Percentiles rank a stretch among this genome's conserved stretches.
These are phyloP conservation scores for Calonectria naviculata DNA, from an alignment of 2,329 filamentous ascomycete genomes.

Conservation along the genomic window DNA sequence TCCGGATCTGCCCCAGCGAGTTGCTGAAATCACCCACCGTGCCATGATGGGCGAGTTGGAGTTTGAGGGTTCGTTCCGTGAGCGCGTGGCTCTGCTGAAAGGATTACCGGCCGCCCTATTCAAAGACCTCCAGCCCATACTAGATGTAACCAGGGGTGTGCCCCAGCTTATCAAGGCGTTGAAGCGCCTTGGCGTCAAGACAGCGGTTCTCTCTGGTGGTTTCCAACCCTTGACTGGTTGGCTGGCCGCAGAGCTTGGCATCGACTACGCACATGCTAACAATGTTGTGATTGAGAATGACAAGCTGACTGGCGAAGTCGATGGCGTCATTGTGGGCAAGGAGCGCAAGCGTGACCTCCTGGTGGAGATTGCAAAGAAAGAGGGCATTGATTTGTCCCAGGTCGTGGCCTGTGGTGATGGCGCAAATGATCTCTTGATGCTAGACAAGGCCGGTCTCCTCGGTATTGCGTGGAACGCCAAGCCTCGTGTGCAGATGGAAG, in stretches of 20 bases:
- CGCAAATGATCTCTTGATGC: slow-evolving; percentile 86
- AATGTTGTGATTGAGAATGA: slow-evolving; percentile 75
- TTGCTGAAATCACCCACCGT: slow-evolving; percentile 89
- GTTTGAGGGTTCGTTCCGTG: slow-evolving; percentile 85
- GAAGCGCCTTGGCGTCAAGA: slow-evolving; percentile 83
- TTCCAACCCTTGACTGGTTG: slow-evolving; percentile 91
- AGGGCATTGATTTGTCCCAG: slow-evolving; percentile 73
- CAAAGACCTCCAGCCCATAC: slow-evolving; percentile 76
- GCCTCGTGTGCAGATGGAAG: slow-evolving; percentile 82
- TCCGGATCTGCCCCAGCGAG: slow-evolving; percentile 80
- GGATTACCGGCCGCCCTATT: slow-evolving; percentile 85
- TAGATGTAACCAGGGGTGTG: slow-evolving; percentile 87
- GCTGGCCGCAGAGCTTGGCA: slow-evolving; percentile 82
- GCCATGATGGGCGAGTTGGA: slow-evolving; percentile 98
- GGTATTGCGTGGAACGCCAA: slow-evolving; percentile 90
- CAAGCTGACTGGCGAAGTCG: slow-evolving; percentile 77
- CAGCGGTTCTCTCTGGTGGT: slow-evolving; percentile 91
- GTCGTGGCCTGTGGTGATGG: slow-evolving; percentile 83
- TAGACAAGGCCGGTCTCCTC: slow-evolving; percentile 74
- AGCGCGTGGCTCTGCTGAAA: slow-evolving; percentile 82
- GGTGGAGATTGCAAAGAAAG: slow-evolving; percentile 75
- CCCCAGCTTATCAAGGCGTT: slow-evolving; percentile 78
- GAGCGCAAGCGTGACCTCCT: slow-evolving; percentile 80
- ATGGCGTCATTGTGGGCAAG: slow-evolving; percentile 79
- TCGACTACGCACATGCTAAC: slow-evolving; percentile 92